phyloP scores from a whole-genome alignment of 257 asterid species.

The Lithospermum erythrorhizon region DNA sequence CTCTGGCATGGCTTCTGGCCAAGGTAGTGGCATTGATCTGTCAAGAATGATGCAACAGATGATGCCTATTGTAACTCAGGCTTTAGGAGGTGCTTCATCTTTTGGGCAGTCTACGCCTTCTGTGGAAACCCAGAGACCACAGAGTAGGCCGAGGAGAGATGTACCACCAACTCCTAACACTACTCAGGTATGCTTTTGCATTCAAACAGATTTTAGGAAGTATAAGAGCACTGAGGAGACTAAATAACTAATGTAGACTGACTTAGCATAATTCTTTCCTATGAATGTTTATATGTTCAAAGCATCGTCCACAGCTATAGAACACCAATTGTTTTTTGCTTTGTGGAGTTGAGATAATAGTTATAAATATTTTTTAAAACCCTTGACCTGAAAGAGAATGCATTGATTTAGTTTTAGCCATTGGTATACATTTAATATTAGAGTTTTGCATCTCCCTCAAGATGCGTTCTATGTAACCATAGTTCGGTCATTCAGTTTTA shows the following conservation, averaged over 20 bases:
- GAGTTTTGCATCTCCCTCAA: too few species aligned
- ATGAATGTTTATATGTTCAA: background rate
- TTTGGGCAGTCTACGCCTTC: conserved; percentile 24
- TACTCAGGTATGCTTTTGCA: conserved; percentile 44
- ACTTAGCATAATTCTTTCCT: background rate
- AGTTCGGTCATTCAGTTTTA: too few species aligned
- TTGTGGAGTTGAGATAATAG: too few species aligned
- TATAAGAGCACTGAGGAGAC: background rate
- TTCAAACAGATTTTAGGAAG: too few species aligned
- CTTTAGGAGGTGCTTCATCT: conserved; percentile 58
- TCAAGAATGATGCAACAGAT: conserved; percentile 91
- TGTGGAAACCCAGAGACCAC: conserved; percentile 17
- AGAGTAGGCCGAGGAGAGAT: conserved; percentile 24
- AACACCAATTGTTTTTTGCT: too few species aligned
- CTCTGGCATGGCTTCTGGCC: conserved; percentile 47
- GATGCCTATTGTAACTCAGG: conserved; percentile 95
- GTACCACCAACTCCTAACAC: conserved; percentile 14
- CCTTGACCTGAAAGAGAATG: too few species aligned
- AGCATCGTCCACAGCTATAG: too few species aligned
- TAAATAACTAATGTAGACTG: background rate
- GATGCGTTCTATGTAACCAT: too few species aligned
- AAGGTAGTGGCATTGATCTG: conserved; percentile 71
- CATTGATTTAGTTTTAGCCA: background rate
- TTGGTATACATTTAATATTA: background rate
- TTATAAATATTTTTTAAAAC: too few species aligned